phyloP scores from a whole-genome alignment of 768 basidiomycete genomes.

The Mycena amicta region DNA sequence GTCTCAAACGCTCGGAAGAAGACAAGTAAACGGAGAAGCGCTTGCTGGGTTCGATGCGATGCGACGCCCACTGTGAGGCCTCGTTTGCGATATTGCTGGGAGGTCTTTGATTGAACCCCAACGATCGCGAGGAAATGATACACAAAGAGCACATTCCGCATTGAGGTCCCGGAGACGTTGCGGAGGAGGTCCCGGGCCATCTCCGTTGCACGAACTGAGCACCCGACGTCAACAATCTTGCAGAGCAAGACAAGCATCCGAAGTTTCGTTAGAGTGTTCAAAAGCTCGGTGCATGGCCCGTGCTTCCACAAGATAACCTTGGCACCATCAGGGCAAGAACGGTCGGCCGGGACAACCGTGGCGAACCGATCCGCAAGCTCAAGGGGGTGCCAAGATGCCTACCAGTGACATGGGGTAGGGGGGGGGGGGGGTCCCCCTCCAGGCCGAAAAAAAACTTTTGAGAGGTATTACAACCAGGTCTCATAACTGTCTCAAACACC shows the following conservation, averaged over 20 bases:
- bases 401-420: no score
- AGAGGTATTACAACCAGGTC: no score
- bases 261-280: background rate
- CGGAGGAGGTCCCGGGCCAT: background rate
- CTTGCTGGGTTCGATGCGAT: background rate
- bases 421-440: background rate
- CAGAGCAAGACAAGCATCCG: background rate
- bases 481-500: no score
- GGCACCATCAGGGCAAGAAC: no score
- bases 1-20: slow-evolving; percentile 1
- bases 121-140: background rate
- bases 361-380: background rate
- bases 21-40: background rate
- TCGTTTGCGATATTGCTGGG: background rate
- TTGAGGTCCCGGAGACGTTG: background rate
- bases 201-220: slow-evolving; percentile 4
- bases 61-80: background rate
- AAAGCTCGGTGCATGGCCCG: background rate
- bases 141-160: background rate
- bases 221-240: slow-evolving; percentile 1
- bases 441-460: slow-evolving; percentile 1
- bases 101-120: background rate
- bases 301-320: background rate
- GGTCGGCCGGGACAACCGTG: background rate
- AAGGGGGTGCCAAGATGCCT: no score